These are phyloP conservation scores for Penicillium coprophilum DNA, from an alignment of 495 filamentous ascomycete species.

Conservation along the genomic window DNA sequence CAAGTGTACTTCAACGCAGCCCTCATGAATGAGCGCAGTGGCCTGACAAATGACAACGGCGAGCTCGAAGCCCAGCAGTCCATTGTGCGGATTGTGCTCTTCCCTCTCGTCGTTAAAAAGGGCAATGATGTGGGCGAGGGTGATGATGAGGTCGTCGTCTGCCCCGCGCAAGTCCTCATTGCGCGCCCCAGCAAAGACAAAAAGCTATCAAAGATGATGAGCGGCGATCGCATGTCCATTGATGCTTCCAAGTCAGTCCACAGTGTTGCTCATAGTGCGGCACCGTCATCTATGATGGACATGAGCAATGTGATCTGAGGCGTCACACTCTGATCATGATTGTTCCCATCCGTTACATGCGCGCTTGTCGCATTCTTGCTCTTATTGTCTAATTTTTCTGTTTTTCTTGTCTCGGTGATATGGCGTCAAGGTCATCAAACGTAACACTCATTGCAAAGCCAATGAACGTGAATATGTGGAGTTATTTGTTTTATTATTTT, in stretches of 20 bases:
- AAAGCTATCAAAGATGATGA: constrained; percentile 40
- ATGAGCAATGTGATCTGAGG: constrained; percentile 54
- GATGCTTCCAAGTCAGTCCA: constrained; percentile 43
- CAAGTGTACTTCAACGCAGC: constrained; percentile 84
- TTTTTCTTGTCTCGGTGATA: constrained; percentile 12
- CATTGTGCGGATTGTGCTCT: constrained; percentile 84
- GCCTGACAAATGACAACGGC: constrained; percentile 65
- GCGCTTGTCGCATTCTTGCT: constrained; percentile 10
- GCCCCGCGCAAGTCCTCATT: constrained; percentile 87
- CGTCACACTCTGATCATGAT: constrained; percentile 39
- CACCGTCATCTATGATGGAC: constrained; percentile 47
- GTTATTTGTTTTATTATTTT: constrained; percentile 21
- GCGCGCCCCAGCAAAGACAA: constrained; percentile 48
- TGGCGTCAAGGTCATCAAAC: constrained; percentile 17
- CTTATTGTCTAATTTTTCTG: constrained; percentile 12
- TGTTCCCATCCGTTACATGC: constrained; percentile 12
- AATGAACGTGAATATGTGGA: constrained; percentile 22
- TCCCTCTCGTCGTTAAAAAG: constrained; percentile 92
- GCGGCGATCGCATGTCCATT: constrained; percentile 48
- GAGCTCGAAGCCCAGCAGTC: constrained; percentile 73
- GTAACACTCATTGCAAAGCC: constrained; percentile 9
- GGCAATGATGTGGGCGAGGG: constrained; percentile 82
- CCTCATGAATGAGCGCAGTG: constrained; percentile 89
- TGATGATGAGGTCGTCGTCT: constrained; percentile 90
- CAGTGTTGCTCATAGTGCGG: constrained; percentile 45